Percentiles rank a stretch among this genome's conserved stretches.
These are phyloP conservation scores for Pythium dissotocum DNA, from an alignment of 352 stramenopile species.

Conservation along the genomic window DNA sequence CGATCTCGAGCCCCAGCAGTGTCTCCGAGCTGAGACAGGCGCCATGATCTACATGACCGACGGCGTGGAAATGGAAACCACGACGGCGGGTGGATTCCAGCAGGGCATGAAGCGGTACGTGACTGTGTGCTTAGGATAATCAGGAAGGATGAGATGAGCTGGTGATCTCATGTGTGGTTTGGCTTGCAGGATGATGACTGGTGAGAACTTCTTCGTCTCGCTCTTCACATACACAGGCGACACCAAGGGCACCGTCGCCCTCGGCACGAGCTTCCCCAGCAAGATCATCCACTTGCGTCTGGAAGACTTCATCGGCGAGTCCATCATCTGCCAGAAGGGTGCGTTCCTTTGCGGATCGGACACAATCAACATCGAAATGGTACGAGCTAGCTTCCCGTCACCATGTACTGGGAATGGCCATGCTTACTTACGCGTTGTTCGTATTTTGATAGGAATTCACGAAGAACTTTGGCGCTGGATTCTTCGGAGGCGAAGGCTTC, in stretches of 20 bases:
- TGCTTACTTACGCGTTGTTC: not conserved
- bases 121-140: not conserved
- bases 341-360: slow-evolving; percentile 92
- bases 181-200: slow-evolving; percentile 59
- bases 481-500: slow-evolving; percentile 96
- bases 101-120: slow-evolving; percentile 80
- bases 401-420: not conserved
- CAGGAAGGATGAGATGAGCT: not conserved
- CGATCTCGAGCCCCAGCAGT: slow-evolving; percentile 89
- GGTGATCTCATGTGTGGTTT: not conserved
- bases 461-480: slow-evolving; percentile 88
- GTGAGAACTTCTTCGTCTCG: slow-evolving; percentile 82
- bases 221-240: slow-evolving; percentile 67
- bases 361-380: slow-evolving; percentile 91
- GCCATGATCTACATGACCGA: slow-evolving; percentile 97
- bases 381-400: slow-evolving; percentile 12
- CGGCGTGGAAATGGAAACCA: slow-evolving; percentile 90
- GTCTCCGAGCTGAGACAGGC: slow-evolving; percentile 90
- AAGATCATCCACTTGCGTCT: slow-evolving; percentile 91
- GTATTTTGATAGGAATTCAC: slow-evolving; percentile 73
- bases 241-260: slow-evolving; percentile 75
- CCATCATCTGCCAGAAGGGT: slow-evolving; percentile 92
- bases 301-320: slow-evolving; percentile 81
- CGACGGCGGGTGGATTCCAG: slow-evolving; percentile 88
- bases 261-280: slow-evolving; percentile 89